Conservation (phyloP, 2,329 filamentous ascomycete species). For the Colletotrichum eleusines region DNA sequence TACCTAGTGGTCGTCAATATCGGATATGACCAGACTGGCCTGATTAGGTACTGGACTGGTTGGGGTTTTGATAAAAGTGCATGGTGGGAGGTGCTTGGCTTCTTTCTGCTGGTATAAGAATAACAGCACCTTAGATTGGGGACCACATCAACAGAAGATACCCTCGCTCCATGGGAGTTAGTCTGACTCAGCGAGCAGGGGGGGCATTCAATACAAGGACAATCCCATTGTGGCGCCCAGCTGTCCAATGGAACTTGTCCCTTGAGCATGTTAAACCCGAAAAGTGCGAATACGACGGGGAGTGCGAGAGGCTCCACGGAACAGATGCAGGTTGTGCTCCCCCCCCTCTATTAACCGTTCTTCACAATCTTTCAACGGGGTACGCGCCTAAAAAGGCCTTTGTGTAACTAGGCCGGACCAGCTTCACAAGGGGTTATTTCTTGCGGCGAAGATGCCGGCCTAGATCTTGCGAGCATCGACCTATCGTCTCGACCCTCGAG, state of each 20-base stretch:
- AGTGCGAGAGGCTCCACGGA: constrained; percentile 36
- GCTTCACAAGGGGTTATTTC: constrained; percentile 11
- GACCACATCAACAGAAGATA: not conserved
- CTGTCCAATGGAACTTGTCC: constrained; percentile 29
- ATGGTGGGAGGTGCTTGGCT: constrained; percentile 4
- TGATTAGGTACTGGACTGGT: no score
- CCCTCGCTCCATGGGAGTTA: not conserved
- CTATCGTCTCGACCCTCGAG: constrained; percentile 11
- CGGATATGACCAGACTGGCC: constrained; percentile 9
- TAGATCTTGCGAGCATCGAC: constrained; percentile 6
- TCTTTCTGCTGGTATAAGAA: constrained; percentile 11
- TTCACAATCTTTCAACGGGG: constrained; percentile 6
- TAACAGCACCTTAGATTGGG: constrained; percentile 12
- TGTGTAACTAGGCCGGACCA: not conserved
- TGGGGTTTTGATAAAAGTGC: constrained; percentile 11
- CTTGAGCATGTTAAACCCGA: constrained; percentile 26
- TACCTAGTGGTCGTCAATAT: not conserved
- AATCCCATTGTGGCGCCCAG: constrained; percentile 24
- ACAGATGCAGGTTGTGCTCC: constrained; percentile 17
- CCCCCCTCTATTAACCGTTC: constrained; percentile 33
- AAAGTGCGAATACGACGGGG: constrained; percentile 29
- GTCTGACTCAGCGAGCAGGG: constrained; percentile 32
- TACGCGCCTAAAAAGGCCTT: constrained; percentile 9
- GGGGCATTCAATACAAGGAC: constrained; percentile 6
- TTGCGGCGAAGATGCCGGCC: constrained; percentile 26